phyloP scores from a whole-genome alignment of 225 moss, liverwort and hornwort genomes.

The Pseudisothecium myosuroides region DNA sequence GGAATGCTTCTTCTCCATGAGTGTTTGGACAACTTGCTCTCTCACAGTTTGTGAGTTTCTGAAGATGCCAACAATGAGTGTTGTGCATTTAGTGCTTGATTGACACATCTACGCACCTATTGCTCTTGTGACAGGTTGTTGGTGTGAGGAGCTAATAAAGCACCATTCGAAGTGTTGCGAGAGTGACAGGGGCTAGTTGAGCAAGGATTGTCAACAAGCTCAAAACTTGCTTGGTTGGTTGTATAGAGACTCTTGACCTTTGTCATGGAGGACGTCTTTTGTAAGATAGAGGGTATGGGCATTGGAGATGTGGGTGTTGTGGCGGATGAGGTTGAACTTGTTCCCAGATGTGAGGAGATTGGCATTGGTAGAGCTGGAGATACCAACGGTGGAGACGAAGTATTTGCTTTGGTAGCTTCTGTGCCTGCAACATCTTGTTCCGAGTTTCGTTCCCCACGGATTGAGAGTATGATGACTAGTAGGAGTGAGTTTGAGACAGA shows the following conservation, averaged over 20 bases:
- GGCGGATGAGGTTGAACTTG: too few species aligned
- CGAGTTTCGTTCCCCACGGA: fast-evolving
- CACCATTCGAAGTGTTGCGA: neutral
- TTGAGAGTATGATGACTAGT: fast-evolving
- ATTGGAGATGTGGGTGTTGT: too few species aligned
- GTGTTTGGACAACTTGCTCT: neutral
- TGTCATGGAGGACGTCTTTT: too few species aligned
- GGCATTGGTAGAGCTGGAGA: too few species aligned
- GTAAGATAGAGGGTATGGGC: too few species aligned
- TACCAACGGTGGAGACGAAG: too few species aligned
- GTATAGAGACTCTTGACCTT: too few species aligned
- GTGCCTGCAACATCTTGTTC: neutral
- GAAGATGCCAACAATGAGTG: neutral
- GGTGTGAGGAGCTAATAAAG: neutral
- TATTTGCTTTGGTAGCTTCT: too few species aligned
- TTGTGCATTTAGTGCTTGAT: neutral
- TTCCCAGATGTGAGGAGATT: too few species aligned
- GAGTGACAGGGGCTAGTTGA: neutral
- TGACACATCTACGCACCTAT: neutral
- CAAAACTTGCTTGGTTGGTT: too few species aligned
- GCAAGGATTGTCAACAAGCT: too few species aligned
- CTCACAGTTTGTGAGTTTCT: neutral
- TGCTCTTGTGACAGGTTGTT: neutral
- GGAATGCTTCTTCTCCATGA: neutral
- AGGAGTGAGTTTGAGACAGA: neutral